These are phyloP conservation scores for Wallacemonas sp. DNA, from an alignment of 208 protist genomes.

Conservation along the genomic window DNA sequence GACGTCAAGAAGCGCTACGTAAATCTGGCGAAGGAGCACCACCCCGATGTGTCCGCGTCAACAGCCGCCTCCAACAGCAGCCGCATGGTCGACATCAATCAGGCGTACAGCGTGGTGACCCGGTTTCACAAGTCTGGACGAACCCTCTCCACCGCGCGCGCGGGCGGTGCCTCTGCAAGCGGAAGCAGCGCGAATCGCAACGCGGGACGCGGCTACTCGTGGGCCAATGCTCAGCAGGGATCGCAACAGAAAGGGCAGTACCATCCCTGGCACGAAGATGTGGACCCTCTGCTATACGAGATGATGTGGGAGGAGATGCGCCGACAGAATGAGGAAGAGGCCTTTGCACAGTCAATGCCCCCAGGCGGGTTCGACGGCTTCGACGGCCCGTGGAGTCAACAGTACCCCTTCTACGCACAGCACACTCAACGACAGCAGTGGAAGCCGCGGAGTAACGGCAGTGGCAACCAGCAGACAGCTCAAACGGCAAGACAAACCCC, in stretches of 20 bases:
- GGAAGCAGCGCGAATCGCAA: slow-evolving; percentile 4
- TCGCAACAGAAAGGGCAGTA: slow-evolving; percentile 44
- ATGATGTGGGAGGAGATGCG: slow-evolving; percentile 92
- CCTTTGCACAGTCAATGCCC: slow-evolving; percentile 22
- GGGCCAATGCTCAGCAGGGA: slow-evolving; percentile 10
- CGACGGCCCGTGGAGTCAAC: slow-evolving; percentile 10
- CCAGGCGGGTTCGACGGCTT: slow-evolving; percentile 28
- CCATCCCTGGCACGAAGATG: slow-evolving; percentile 82
- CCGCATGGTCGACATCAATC: slow-evolving; percentile 86
- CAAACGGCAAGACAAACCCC: slow-evolving; percentile 6
- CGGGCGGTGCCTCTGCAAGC: background rate
- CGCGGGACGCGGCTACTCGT: slow-evolving; percentile 6
- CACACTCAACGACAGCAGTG: slow-evolving; percentile 9
- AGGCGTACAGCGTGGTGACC: slow-evolving; percentile 75
- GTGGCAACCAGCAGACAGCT: slow-evolving; percentile 16
- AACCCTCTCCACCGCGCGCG: slow-evolving; percentile 19
- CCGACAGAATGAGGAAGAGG: slow-evolving; percentile 58
- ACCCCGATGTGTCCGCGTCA: slow-evolving; percentile 72
- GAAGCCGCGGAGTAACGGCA: slow-evolving; percentile 14
- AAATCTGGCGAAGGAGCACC: slow-evolving; percentile 85
- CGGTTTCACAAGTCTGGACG: slow-evolving; percentile 70
- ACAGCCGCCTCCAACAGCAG: slow-evolving; percentile 5
- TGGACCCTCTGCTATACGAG: slow-evolving; percentile 86
- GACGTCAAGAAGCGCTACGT: slow-evolving; percentile 87
- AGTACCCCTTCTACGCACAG: slow-evolving; percentile 7